Evolutionary conservation across 2,329 filamentous ascomycete genomes (phyloP), one percentile per base, ranked within the genome.

Genomic region (Lizonia empirigonia): DNA sequence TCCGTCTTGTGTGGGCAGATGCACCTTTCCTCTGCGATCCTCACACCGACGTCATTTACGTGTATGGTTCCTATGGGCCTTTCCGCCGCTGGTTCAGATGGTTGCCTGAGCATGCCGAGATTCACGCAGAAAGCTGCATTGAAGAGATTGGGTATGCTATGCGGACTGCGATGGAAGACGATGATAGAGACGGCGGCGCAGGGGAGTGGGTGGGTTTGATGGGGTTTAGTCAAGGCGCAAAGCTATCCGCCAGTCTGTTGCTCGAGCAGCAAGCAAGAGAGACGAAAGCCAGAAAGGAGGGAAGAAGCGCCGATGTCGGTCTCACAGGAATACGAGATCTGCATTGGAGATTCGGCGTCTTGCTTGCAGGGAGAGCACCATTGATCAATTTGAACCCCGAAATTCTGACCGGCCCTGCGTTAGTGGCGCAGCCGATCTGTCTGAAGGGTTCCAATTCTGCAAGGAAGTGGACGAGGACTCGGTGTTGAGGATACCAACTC

Each of bases 1-100:
- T 91, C 70, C 85, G 89, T 32, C 80, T 91, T 58, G 84, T 88
- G 64, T 93, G 88, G 74, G 84, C 83, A 58, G 83, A 91, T 60
- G 89, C 79, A 0, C 88, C 88, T 1, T 89, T 86, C 69, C 76
- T 80, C 49, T 86, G 83, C 58, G 69, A 77, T 2, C 75, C 87
- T 1, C 85, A 87, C 32, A 78, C 84, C 0, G 85, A 82, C 57
- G 82, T 91, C 12, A 71, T 84, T 16, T 71, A 79, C 12, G 85
- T 89, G 4, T 92, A 89, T 69, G 81, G 80, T 35, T 79, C 84
- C 53, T 81, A 78, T 53, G 87, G 82, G 0, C 88, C 89, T 1
- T 92, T 89, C 69, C 74, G 78, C 8, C 73, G 79, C 15, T 85
- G 83, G 83, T 75, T 89, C 46, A 80, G 85, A 41, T 89, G 85